Evolutionary conservation across 1,284 basidiomycete genomes (phyloP).

Genomic region (Cutaneotrichosporon cavernicola): DNA sequence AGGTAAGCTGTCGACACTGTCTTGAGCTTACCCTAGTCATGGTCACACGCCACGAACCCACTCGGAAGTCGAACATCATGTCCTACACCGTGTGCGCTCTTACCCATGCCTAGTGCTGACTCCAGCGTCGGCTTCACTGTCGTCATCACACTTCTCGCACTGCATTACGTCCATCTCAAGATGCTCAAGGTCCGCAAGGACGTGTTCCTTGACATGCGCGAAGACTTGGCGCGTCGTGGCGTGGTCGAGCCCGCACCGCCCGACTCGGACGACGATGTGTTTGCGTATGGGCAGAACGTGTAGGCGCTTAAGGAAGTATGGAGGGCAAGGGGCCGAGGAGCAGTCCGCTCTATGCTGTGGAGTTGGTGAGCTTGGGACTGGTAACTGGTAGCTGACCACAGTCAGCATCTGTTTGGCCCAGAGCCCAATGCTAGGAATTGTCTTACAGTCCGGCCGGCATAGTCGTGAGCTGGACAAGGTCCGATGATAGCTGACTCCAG

Average conservation of each 20-base stretch:
- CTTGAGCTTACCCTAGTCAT: conserved; percentile 54
- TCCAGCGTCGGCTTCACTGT: conserved; percentile 26
- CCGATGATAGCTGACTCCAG: too few species aligned
- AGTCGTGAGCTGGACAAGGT: too few species aligned
- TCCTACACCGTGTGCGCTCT: conserved; percentile 27
- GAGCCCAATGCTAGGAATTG: too few species aligned
- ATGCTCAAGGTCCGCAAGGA: conserved; percentile 36
- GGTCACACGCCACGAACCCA: conserved; percentile 59
- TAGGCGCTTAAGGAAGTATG: background rate
- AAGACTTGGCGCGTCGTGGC: conserved; percentile 29
- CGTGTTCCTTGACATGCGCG: conserved; percentile 34
- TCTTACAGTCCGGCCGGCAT: too few species aligned
- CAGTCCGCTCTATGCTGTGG: background rate
- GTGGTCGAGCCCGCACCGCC: conserved; percentile 19
- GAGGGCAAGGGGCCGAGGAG: background rate
- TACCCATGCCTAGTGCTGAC: background rate
- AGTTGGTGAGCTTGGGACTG: background rate
- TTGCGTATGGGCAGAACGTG: background rate
- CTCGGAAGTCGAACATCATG: conserved; percentile 27
- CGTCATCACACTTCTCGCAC: conserved; percentile 33
- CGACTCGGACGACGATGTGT: conserved; percentile 4
- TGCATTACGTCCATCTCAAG: conserved; percentile 34
- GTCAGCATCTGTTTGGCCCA: too few species aligned
- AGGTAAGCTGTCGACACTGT: conserved; percentile 13
- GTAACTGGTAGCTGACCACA: too few species aligned